A percentile compares a stretch with the other conserved stretches of the same genome.
phyloP scores from a whole-genome alignment of 2,329 filamentous ascomycete species.

The Chaetomium sp. region DNA sequence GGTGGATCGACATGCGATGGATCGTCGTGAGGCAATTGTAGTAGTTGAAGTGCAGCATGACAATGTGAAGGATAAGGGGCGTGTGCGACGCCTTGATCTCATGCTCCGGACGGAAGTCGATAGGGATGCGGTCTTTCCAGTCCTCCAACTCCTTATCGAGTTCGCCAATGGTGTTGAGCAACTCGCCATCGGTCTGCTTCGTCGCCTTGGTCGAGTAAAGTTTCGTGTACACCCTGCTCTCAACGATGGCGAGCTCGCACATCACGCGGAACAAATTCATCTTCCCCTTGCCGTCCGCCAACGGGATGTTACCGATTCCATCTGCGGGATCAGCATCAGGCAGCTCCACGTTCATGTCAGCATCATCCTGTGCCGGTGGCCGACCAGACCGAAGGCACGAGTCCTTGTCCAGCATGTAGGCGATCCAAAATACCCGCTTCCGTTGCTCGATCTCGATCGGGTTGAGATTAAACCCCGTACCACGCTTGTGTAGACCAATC shows the following conservation, averaged over 20 bases:
- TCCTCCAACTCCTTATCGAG: conserved; percentile 83
- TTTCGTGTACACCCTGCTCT: conserved; percentile 88
- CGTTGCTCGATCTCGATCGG: conserved; percentile 89
- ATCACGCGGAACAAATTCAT: conserved; percentile 92
- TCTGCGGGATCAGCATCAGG: conserved; percentile 86
- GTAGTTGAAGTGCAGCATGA: conserved; percentile 92
- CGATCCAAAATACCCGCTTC: conserved; percentile 60
- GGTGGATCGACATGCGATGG: conserved; percentile 96
- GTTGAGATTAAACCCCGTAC: conserved; percentile 87
- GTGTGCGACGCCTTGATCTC: conserved; percentile 92
- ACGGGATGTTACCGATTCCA: conserved; percentile 88
- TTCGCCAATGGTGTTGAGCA: conserved; percentile 92
- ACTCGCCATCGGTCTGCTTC: conserved; percentile 84
- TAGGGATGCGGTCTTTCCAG: conserved; percentile 93
- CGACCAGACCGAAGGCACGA: conserved; percentile 53
- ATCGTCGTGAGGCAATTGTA: conserved; percentile 98
- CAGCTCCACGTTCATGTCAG: conserved; percentile 89
- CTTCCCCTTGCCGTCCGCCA: conserved; percentile 82
- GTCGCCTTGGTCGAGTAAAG: conserved; percentile 90
- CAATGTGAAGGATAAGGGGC: conserved; percentile 87
- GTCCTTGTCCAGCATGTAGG: conserved; percentile 60
- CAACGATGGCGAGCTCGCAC: conserved; percentile 85
- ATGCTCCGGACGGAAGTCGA: conserved; percentile 94
- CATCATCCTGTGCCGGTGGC: conserved; percentile 56
- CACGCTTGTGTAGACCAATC: conserved; percentile 90